These are phyloP conservation scores for Plasmodium yoelii DNA, from an alignment of 169 alveolate genomes.

Conservation along the genomic window DNA sequence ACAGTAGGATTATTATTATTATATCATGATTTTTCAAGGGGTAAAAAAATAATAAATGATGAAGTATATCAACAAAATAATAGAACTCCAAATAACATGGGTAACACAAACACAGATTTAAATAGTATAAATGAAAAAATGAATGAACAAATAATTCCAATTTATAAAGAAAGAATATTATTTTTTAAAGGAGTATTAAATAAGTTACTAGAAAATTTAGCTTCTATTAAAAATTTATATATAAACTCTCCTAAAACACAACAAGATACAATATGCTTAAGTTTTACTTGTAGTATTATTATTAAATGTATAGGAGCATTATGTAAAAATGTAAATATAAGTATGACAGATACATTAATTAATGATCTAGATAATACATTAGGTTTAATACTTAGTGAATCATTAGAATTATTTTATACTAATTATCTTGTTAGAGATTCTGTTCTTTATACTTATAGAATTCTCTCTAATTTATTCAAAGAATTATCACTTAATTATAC, in stretches of 20 bases:
- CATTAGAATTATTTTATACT: constrained; percentile 67
- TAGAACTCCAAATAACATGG: background rate
- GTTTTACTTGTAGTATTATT: constrained; percentile 68
- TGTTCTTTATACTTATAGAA: constrained; percentile 61
- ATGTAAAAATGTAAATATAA: constrained; percentile 72
- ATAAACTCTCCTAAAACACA: constrained; percentile 53
- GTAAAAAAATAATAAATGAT: constrained; percentile 7
- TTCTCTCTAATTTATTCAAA: constrained; percentile 46
- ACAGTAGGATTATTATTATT: constrained; percentile 26
- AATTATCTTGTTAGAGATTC: constrained; percentile 68
- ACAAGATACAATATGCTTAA: constrained; percentile 31
- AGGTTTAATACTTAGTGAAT: constrained; percentile 61
- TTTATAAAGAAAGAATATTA: constrained; percentile 62
- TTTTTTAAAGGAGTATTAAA: constrained; percentile 55
- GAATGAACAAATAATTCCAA: constrained; percentile 39
- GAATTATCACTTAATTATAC: constrained; percentile 74
- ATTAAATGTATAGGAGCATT: constrained; percentile 71
- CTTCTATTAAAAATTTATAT: constrained; percentile 57
- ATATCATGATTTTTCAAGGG: constrained; percentile 29
- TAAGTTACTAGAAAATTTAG: constrained; percentile 54
- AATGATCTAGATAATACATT: constrained; percentile 65
- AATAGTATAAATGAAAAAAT: constrained; percentile 23
- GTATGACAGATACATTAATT: constrained; percentile 30
- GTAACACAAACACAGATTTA: background rate
- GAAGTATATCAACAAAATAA: constrained; percentile 5